Base-by-base conservation (phyloP, 306 rosid species). In the Cajanus cajan region DNA sequence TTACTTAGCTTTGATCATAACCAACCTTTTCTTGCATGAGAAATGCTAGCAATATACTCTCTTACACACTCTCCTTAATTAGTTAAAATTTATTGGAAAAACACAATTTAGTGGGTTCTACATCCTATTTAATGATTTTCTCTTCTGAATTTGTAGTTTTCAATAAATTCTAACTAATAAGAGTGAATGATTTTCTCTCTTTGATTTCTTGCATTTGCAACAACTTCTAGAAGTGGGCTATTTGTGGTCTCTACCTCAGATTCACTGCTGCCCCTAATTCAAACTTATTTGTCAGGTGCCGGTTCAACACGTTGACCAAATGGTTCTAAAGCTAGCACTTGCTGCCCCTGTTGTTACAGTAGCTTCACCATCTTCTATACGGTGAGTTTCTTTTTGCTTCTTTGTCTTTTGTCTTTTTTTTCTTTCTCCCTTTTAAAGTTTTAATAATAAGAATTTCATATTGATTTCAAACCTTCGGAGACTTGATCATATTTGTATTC, bases 321-420 rank as follows among this genome's bases (percentile, higher is more conserved):
- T 67, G 66, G 83, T 80, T 74, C 83, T 93, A 14, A 83, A 90
- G 87, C 87, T 86, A 83, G 99, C 99, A 52, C 92, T 88, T 62
- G 84, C 86, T 28, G 87, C 88, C 28, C 97, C 99, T 79, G 94
- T 96, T 81, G 78, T 96, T 86, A 86, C 99, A 10, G 98, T 84
- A 75, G 99, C 98, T 74, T 96, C 99, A 45, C 98, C 99, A 76
- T 96, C 99, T 28, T 89, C 99, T 24, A 80, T 96, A 83, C 83
- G 85, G 99, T 93, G 58, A 68, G 93, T 83, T 50, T 43, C 57
- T 68, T 79, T 61, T 81, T 33, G 31, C 52, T 37, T 31, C 57
- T 37, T 36, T 10, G 41, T 61, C 34, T 45, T 31, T 10, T 58
- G n/a, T 40, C 2, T 28, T 28, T 28, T 28, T n/a, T n/a, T n/a